Evolutionary conservation across 225 moss, liverwort and hornwort species (phyloP), one percentile per base, ranked within the genome.

Genomic region (Ulota crispa): DNA sequence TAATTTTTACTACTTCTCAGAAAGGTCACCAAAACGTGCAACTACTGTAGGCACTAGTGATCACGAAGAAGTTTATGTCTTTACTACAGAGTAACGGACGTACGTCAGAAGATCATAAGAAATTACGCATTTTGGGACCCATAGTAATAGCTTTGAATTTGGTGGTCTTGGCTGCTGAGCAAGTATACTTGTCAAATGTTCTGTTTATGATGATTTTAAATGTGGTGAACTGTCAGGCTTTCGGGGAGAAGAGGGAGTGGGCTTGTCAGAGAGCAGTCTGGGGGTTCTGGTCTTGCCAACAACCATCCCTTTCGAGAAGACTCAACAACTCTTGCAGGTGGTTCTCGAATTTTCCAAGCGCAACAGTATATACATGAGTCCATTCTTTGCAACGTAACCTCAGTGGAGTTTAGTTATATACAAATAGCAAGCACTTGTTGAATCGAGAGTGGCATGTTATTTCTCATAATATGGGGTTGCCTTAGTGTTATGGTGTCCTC

Each of bases 241-340:
- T 82, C 91, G 18, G 73, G 56, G 39, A 83, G 85, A 65, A 67
- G 89, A 80, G 87, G 60, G 39, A 83, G 13, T 62, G 92, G 94
- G 26, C 82, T 95, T 57, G 85, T 95, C 3, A 89, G 87, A 85
- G 93, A 97, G 62, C 76, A 86, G 20, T 87, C 91, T 24, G 87
- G 89, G 13, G 91, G 89, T 12, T 79, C 87, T 23, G 64, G 64
- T 32, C 50, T 8, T 34, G 71, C 21, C 16, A 66, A 27, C 31
- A 87, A 85, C 59, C 60, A 76, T 32, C 81, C 87, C 34, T 87
- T 89, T 68, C 89, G 87, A 70, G 92, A 97, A 53, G 88, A 88
- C 37, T 94, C 92, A 9, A 88, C 88, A 21, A 80, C 85, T 64
- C 95, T 91, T 39, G 94, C 90, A 82, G 93, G 92, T 91, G 57